A percentile compares a stretch with the other conserved stretches of the same genome.
Conservation (phyloP, 768 basidiomycete species). For the Kwoniella dendrophila region DNA sequence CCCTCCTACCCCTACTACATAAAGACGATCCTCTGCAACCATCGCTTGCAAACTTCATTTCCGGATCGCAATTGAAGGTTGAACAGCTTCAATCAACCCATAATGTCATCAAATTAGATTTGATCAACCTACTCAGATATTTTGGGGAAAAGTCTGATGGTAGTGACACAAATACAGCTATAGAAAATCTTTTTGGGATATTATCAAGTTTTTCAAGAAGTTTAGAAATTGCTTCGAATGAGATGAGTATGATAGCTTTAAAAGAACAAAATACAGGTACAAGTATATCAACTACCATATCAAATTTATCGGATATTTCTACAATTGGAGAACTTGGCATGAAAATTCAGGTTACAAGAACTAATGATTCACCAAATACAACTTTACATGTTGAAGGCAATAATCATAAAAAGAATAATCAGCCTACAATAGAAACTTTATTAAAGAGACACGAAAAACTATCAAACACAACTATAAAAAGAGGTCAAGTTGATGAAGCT, state of each 20-base stretch:
- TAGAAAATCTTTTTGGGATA: slow-evolving; percentile 74
- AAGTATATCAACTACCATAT: background rate
- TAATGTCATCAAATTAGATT: slow-evolving; percentile 63
- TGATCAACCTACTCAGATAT: slow-evolving; percentile 67
- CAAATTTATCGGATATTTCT: background rate
- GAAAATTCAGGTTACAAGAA: background rate
- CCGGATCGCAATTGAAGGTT: slow-evolving; percentile 62
- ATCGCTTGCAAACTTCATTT: slow-evolving; percentile 61
- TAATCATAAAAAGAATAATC: background rate
- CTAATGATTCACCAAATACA: background rate
- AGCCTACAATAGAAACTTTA: slow-evolving; percentile 3
- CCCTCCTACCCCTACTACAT: slow-evolving; percentile 34
- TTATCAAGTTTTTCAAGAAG: slow-evolving; percentile 34
- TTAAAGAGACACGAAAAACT: background rate
- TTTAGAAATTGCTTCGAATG: slow-evolving; percentile 50
- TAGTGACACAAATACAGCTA: slow-evolving; percentile 62
- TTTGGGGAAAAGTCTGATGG: slow-evolving; percentile 75
- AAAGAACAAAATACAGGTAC: slow-evolving; percentile 58
- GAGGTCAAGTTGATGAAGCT: slow-evolving; percentile 80
- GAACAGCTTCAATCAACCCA: slow-evolving; percentile 70
- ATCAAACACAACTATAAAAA: slow-evolving; percentile 64
- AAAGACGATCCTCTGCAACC: slow-evolving; percentile 33
- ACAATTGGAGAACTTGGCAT: background rate
- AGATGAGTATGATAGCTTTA: slow-evolving; percentile 60
- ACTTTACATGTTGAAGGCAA: background rate